These are phyloP conservation scores for Candida andamanensis DNA, from an alignment of 805 yeast species.

Conservation along the genomic window DNA sequence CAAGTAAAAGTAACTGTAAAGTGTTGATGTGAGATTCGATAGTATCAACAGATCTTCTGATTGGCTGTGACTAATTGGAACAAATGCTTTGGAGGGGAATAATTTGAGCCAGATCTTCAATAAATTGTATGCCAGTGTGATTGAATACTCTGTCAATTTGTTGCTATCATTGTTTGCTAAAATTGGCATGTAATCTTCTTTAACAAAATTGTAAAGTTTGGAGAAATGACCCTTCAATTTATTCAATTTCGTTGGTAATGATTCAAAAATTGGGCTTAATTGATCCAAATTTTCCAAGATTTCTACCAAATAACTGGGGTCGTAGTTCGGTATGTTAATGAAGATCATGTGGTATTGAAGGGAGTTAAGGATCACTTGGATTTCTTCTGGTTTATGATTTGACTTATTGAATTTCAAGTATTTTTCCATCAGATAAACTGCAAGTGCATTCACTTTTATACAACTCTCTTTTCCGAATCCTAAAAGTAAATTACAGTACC, in stretches of 20 bases:
- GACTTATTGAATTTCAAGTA: slow-evolving; percentile 7
- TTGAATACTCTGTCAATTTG: slow-evolving; percentile 17
- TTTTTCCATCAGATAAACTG: slow-evolving; percentile 5
- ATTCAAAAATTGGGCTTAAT: slow-evolving; percentile 4
- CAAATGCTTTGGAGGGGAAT: slow-evolving; percentile 15
- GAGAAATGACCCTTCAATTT: slow-evolving; percentile 10
- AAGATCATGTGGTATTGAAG: slow-evolving; percentile 13
- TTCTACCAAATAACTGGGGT: slow-evolving; percentile 18
- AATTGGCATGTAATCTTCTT: slow-evolving; percentile 14
- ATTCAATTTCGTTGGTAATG: not conserved
- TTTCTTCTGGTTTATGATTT: slow-evolving; percentile 5
- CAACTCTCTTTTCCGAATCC: slow-evolving; percentile 12
- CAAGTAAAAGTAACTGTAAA: slow-evolving; percentile 18
- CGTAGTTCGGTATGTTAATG: slow-evolving; percentile 21
- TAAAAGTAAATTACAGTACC: slow-evolving; percentile 10
- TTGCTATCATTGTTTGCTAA: slow-evolving; percentile 8
- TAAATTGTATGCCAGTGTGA: slow-evolving; percentile 13
- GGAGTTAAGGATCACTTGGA: slow-evolving; percentile 4
- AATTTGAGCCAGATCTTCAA: slow-evolving; percentile 17
- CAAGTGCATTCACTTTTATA: slow-evolving; percentile 7
- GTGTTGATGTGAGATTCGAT: slow-evolving; percentile 14
- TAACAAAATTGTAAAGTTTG: slow-evolving; percentile 13
- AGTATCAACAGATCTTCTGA: slow-evolving; percentile 9
- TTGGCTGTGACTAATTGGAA: not conserved
- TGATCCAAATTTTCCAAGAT: slow-evolving; percentile 11